These are phyloP conservation scores for Ilex asprella DNA, from an alignment of 257 asterid genomes.

Conservation along the genomic window DNA sequence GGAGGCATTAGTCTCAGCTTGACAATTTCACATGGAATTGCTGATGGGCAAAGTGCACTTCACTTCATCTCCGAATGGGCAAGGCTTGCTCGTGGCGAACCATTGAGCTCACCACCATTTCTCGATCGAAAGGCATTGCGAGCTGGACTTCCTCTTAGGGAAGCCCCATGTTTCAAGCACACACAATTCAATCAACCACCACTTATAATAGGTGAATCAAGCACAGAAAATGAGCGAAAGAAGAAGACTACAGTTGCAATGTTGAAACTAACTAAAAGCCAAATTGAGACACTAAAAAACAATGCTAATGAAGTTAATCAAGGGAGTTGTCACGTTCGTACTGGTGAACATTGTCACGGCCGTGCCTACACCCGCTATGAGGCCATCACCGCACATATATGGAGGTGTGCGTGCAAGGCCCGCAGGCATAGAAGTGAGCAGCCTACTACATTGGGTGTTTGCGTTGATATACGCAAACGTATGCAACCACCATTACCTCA, in stretches of 20 bases:
- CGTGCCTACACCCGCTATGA: conserved; percentile 41
- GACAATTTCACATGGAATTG: conserved; percentile 44
- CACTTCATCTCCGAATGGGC: conserved; percentile 63
- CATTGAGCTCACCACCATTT: conserved; percentile 22
- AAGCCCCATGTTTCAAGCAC: conserved; percentile 21
- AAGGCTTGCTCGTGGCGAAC: conserved; percentile 37
- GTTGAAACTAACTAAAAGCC: conserved; percentile 28
- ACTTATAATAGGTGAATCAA: conserved; percentile 20
- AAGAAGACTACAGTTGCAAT: conserved; percentile 20
- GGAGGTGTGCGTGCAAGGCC: conserved; percentile 46
- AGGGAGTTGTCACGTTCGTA: too few relatives aligned
- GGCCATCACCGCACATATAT: conserved; percentile 42
- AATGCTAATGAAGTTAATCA: conserved; percentile 19
- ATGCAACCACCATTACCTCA: conserved; percentile 37
- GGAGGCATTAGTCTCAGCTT: conserved; percentile 46
- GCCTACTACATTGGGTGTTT: conserved; percentile 32
- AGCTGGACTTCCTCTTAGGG: conserved; percentile 25
- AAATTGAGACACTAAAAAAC: conserved; percentile 27
- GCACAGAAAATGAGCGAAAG: conserved; percentile 19
- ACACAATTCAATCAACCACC: conserved; percentile 30
- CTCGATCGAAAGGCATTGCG: conserved; percentile 38
- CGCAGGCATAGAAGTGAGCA: conserved; percentile 31
- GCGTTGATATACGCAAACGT: conserved; percentile 41
- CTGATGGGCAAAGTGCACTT: conserved; percentile 51
- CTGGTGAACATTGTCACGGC: too few relatives aligned